Conservation (phyloP, 306 rosid genomes). For the Castanea mollissima region DNA sequence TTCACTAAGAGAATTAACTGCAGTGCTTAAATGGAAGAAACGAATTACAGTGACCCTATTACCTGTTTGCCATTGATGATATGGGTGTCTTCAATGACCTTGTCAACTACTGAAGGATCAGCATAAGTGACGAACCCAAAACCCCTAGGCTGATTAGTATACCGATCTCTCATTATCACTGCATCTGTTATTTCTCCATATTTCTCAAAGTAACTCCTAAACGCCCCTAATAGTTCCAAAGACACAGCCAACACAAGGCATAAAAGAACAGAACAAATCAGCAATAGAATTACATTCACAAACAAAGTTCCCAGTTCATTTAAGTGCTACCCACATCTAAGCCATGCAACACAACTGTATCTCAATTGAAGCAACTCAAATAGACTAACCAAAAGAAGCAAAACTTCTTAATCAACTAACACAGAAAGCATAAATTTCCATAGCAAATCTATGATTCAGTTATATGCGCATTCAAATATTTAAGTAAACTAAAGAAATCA, state of each 20-base stretch:
- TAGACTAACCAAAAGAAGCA: neutral
- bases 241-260: constrained; percentile 1
- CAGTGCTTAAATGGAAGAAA: neutral
- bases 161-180: constrained; percentile 71
- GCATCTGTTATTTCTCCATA: constrained; percentile 76
- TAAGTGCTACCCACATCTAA: neutral
- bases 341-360: neutral
- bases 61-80: constrained; percentile 68
- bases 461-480: no score
- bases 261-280: neutral
- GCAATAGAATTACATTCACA: neutral
- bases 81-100: constrained; percentile 63
- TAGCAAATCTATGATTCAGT: no score
- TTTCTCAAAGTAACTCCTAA: constrained; percentile 61
- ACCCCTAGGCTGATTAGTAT: constrained; percentile 65
- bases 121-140: constrained; percentile 75
- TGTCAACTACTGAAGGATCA: constrained; percentile 67
- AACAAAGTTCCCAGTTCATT: neutral
- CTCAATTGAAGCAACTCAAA: neutral
- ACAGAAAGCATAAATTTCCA: neutral
- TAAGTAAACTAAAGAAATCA: neutral
- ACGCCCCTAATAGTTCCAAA: constrained; percentile 35
- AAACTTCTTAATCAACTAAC: neutral
- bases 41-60: neutral
- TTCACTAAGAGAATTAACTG: neutral